Evolutionary conservation across 352 stramenopile genomes (phyloP), one percentile per base, ranked within the genome.

Genomic region (Globisporangium splendens): DNA sequence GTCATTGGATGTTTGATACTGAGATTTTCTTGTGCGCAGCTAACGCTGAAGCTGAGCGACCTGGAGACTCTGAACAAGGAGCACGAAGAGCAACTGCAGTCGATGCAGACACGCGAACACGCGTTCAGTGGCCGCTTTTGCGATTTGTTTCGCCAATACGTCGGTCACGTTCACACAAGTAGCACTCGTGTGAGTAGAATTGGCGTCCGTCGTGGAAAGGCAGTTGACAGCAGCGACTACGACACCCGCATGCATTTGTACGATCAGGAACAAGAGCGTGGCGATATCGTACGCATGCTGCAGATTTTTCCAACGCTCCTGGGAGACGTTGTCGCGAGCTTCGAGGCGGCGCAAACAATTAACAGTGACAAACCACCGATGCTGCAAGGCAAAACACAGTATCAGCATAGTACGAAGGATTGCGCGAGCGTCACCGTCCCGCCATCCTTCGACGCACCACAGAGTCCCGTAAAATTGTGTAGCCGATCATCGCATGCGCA

Each of bases 291-390:
- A 22, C 46, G 70, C 44, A 63, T 86, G 65, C 54, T 88, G 48
- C 77, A 81, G 21, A 44, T 79, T 14, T 81, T 88, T 14, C 73
- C 80, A 5, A 56, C 63, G 20, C 54, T 87, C 20, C 46, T 90
- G 50, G 74, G 88, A 56, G 63, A 79, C 21, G 82, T 78, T 31
- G 54, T 77, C 15, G 44, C 52, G 1, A 54, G 15, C 1, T 66
- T 50, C 15, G 59, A n/a, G 6, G 24, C 8, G 15, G 4, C 54
- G 1, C 38, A 44, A 6, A 21, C 15, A 33, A 35, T 8, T 4
- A 35, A 8, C 28, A 35, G 28, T 8, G 28, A 8, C 28, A 35
- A 35, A 8, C 10, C 28, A 35, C 10, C 10, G 28, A 8, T 8
- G 10, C 0, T 8, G 5, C 28, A 35, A 35, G 10, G 28, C 28